These are phyloP conservation scores for Penicillium sp. DNA, from an alignment of 2,329 filamentous ascomycete genomes.

Conservation along the genomic window DNA sequence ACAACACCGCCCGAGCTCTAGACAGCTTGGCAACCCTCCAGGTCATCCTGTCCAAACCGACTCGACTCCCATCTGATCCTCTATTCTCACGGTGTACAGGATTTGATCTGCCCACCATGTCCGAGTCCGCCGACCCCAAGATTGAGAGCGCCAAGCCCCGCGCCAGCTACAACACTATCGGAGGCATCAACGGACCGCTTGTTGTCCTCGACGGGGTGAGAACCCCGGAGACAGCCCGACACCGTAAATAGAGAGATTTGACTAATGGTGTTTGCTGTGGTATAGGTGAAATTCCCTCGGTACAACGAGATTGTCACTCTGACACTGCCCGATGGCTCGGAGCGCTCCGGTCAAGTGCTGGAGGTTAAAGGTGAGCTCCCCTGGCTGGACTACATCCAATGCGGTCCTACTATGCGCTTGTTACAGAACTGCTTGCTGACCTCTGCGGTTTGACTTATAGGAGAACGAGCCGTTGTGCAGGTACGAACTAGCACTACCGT, in stretches of 20 bases:
- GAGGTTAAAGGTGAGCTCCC: conserved; percentile 81
- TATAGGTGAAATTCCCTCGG: conserved; percentile 90
- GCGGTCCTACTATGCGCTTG: background rate
- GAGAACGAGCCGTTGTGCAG: conserved; percentile 92
- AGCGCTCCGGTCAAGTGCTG: conserved; percentile 91
- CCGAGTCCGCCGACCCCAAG: background rate
- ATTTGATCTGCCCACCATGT: background rate
- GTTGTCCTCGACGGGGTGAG: conserved; percentile 95
- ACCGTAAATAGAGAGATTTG: conserved; percentile 1
- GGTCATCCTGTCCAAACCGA: background rate
- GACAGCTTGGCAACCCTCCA: background rate
- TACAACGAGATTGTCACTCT: conserved; percentile 98
- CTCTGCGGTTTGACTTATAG: conserved; percentile 48
- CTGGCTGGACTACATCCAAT: background rate
- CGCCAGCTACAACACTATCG: conserved; percentile 96
- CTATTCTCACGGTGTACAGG: background rate
- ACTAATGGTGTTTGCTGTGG: conserved; percentile 14
- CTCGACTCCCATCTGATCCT: background rate
- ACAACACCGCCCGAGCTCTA: background rate
- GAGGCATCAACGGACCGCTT: conserved; percentile 95
- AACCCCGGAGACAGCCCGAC: conserved; percentile 19
- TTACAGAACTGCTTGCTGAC: conserved; percentile 18
- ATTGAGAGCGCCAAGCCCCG: conserved; percentile 54
- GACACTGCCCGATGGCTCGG: conserved; percentile 91
- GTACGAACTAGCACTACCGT: conserved; percentile 51